These are phyloP conservation scores for Suillus subaureus DNA, from an alignment of 768 basidiomycete species.

Conservation along the genomic window DNA sequence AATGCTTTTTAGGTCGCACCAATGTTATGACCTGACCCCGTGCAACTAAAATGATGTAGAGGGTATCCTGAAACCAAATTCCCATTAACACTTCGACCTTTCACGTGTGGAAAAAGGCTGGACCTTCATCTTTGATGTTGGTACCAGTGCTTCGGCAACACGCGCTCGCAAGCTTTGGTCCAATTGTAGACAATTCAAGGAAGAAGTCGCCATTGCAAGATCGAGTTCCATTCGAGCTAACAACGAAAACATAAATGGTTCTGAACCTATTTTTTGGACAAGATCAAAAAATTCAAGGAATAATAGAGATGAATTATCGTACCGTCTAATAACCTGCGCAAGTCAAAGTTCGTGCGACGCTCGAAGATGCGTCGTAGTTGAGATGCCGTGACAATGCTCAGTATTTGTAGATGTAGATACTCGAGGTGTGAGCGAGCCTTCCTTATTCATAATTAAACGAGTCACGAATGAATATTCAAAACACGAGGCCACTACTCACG, in stretches of 20 bases:
- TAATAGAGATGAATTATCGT: not conserved
- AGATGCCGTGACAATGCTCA: slow-evolving; percentile 84
- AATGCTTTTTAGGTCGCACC: slow-evolving; percentile 88
- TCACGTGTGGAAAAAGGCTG: not conserved
- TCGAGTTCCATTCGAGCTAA: slow-evolving; percentile 73
- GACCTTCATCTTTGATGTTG: slow-evolving; percentile 80
- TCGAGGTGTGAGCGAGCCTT: slow-evolving; percentile 95
- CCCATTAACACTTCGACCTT: slow-evolving; percentile 3
- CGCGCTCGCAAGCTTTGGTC: slow-evolving; percentile 69
- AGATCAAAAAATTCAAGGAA: slow-evolving; percentile 4
- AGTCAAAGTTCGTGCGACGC: slow-evolving; percentile 88
- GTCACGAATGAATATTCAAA: not conserved
- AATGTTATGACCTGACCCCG: slow-evolving; percentile 81
- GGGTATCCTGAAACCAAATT: slow-evolving; percentile 62
- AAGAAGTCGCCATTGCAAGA: slow-evolving; percentile 79
- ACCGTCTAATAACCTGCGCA: slow-evolving; percentile 76
- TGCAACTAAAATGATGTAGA: slow-evolving; percentile 89
- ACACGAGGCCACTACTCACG: slow-evolving; percentile 51
- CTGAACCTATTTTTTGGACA: slow-evolving; percentile 60
- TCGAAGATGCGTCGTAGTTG: slow-evolving; percentile 89
- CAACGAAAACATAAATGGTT: slow-evolving; percentile 76
- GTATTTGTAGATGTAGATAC: slow-evolving; percentile 90
- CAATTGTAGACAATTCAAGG: slow-evolving; percentile 78
- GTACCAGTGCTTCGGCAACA: slow-evolving; percentile 81
- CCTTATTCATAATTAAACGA: slow-evolving; percentile 44